Base-by-base conservation (phyloP, 495 filamentous ascomycete genomes). In the Penicillium paxilli region DNA sequence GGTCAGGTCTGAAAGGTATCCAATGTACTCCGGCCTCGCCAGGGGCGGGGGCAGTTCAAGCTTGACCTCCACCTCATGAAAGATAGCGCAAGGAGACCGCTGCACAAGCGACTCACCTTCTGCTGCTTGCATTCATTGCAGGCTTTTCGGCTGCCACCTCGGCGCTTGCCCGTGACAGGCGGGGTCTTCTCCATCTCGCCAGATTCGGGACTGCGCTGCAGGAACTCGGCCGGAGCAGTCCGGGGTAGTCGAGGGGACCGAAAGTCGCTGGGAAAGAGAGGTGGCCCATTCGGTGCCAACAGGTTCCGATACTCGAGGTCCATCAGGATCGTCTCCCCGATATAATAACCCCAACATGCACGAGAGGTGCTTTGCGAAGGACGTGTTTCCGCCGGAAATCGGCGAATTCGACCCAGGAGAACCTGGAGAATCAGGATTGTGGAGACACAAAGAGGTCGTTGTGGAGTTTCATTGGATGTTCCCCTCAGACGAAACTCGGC, bases 51-150 rank as follows among this genome's bases (percentile, higher is more conserved):
- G n/a, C n/a, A n/a, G n/a, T 32, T 32, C 30, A 28, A 30, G 20
- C 45, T 25, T 33, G 21, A 51, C 38, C 30, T 41, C 33, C 24
- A 44, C 19, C 45, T 26, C 25, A n/a, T n/a, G n/a, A n/a, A n/a
- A n/a, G n/a, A n/a, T n/a, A n/a, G n/a, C n/a, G n/a, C n/a, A n/a
- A n/a, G n/a, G n/a, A n/a, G n/a, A n/a, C n/a, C n/a, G n/a, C n/a
- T n/a, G n/a, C n/a, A n/a, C n/a, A n/a, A n/a, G 40, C 14, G 53
- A 55, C 66, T 59, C 60, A 77, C 75, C 73, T 77, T 77, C 56
- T 78, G 75, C 63, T 78, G 75, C 50, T 77, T 77, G 69, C 75
- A 78, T 59, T 77, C 73, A 41, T 78, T 78, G 67, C 75, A 78
- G 25, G 75, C 75, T 58, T 76, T 77, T 22, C 75, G 62, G 66